Evolutionary conservation across 192 early-diverging fungal species (phyloP).

Genomic region (Hyaloraphidium curvatum): DNA sequence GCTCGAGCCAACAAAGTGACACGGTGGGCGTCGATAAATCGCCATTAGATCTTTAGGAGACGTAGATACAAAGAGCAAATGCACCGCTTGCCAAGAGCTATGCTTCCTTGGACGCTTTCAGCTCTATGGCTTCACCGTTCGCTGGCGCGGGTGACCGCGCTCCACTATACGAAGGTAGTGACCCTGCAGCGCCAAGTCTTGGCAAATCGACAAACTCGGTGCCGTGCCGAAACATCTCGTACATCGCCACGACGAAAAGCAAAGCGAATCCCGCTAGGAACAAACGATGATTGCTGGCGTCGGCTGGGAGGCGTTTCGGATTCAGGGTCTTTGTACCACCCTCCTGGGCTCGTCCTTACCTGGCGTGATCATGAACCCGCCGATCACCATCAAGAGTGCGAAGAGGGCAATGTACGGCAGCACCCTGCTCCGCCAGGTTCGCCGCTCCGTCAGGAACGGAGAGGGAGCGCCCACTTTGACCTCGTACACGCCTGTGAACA

Average conservation of each 20-base stretch:
- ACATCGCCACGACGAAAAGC: conserved; percentile 4
- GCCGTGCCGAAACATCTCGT: conserved; percentile 17
- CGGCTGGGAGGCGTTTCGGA: background rate
- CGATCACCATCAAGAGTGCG: conserved; percentile 14
- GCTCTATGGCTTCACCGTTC: too few species aligned
- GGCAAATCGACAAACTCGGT: conserved; percentile 26
- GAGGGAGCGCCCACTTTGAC: conserved; percentile 8
- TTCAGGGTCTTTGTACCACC: background rate
- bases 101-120: too few species aligned
- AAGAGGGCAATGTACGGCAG: conserved; percentile 12
- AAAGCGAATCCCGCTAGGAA: conserved; percentile 8
- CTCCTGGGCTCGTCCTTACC: too few species aligned
- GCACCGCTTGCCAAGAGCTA: too few species aligned
- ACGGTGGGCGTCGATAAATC: too few species aligned
- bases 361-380: too few species aligned
- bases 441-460: conserved; percentile 9
- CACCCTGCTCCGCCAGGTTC: background rate
- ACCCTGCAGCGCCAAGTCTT: too few species aligned
- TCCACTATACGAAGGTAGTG: too few species aligned
- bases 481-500: conserved; percentile 53
- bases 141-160: too few species aligned
- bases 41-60: too few species aligned
- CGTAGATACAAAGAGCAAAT: too few species aligned
- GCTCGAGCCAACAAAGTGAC: too few species aligned
- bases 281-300: conserved; percentile 3